These are phyloP conservation scores for Nigrospora sphaerica DNA, from an alignment of 2,329 filamentous ascomycete genomes.

Conservation along the genomic window DNA sequence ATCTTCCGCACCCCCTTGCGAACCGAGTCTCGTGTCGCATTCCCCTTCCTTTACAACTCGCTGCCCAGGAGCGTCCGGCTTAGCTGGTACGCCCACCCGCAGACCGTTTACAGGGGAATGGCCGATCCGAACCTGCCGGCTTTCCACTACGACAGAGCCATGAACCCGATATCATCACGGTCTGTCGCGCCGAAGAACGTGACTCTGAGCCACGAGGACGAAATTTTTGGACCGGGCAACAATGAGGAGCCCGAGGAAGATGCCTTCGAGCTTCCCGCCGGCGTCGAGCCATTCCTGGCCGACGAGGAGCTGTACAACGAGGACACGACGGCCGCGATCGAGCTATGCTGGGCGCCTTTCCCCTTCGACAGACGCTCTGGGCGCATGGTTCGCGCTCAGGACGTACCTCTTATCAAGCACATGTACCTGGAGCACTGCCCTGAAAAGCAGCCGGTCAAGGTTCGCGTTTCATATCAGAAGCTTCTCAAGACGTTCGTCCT, in stretches of 20 bases:
- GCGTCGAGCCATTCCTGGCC: slow-evolving; percentile 79
- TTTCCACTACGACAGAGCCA: slow-evolving; percentile 96
- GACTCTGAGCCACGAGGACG: slow-evolving; percentile 86
- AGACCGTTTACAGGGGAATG: slow-evolving; percentile 81
- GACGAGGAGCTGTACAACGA: slow-evolving; percentile 85
- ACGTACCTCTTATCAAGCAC: slow-evolving; percentile 94
- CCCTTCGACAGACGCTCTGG: slow-evolving; percentile 93
- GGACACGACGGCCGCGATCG: slow-evolving; percentile 85
- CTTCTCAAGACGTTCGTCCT: slow-evolving; percentile 91
- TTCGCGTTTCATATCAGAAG: slow-evolving; percentile 97
- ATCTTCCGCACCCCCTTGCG: slow-evolving; percentile 94
- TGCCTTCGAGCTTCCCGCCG: slow-evolving; percentile 73
- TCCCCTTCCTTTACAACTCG: slow-evolving; percentile 93
- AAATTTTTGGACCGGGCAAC: slow-evolving; percentile 78
- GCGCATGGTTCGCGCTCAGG: slow-evolving; percentile 92
- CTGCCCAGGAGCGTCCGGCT: slow-evolving; percentile 89
- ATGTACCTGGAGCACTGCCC: slow-evolving; percentile 98
- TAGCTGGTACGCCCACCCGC: slow-evolving; percentile 89
- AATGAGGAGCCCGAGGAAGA: slow-evolving; percentile 71
- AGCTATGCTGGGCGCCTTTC: slow-evolving; percentile 96
- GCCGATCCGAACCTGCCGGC: slow-evolving; percentile 87
- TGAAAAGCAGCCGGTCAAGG: slow-evolving; percentile 82
- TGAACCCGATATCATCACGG: slow-evolving; percentile 94
- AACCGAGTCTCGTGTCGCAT: slow-evolving; percentile 92
- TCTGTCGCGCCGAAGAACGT: slow-evolving; percentile 92